These are phyloP conservation scores for Leishmania guyanensis DNA, from an alignment of 208 protist species.

Conservation along the genomic window DNA sequence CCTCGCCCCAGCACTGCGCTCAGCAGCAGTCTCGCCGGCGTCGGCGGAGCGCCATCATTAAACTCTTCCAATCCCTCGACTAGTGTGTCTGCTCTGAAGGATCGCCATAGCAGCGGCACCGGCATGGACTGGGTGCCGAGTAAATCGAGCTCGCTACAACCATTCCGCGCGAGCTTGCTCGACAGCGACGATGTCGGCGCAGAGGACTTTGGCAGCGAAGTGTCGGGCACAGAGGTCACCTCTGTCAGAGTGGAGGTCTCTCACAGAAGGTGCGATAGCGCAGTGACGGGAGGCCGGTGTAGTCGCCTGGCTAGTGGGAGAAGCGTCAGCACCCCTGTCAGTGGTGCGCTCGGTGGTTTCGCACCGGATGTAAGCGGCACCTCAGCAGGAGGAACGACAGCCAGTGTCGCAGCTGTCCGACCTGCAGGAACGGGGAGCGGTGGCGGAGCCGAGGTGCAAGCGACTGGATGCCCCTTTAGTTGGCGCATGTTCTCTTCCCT, in stretches of 20 bases:
- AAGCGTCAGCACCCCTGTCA: constrained; percentile 1
- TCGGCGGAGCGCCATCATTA: not conserved
- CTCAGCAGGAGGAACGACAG: no score
- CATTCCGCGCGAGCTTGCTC: not conserved
- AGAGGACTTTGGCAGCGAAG: not conserved
- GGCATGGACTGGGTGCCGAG: not conserved
- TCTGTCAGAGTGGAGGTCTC: not conserved
- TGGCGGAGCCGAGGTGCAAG: not conserved
- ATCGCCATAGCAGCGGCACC: not conserved
- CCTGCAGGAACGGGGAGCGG: not conserved
- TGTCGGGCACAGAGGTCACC: not conserved
- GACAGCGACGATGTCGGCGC: not conserved
- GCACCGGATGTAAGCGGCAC: not conserved
- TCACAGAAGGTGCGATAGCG: not conserved
- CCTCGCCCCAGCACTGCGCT: not conserved
- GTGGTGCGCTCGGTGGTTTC: not conserved
- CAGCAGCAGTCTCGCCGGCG: not conserved
- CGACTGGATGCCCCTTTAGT: not conserved
- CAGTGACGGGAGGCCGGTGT: not conserved
- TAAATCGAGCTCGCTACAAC: not conserved
- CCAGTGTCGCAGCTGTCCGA: not conserved
- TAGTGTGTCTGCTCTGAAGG: not conserved
- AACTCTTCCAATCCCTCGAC: constrained; percentile 7
- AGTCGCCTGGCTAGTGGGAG: not conserved
- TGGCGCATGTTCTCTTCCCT: constrained; percentile 3